Base-by-base conservation (phyloP, 1,139 yeast species). In the Taiozyma sp. region DNA sequence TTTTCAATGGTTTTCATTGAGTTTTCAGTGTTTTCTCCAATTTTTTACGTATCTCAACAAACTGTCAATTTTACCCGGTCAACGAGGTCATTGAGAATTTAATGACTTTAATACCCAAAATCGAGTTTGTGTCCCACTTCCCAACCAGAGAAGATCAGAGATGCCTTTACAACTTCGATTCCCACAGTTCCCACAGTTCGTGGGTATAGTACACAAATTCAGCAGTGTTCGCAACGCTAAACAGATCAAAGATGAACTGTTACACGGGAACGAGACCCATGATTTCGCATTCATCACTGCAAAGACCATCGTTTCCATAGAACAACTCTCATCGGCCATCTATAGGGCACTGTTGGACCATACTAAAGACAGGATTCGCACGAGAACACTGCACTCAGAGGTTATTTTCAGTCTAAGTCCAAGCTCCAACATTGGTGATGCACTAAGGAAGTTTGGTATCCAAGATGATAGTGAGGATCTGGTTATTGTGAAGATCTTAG, bases 361-460 rank as follows among this genome's bases (percentile, higher is more conserved):
- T 9, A 61, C 64, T 0, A 68, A 69, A 37, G 75, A 71, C 28
- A 68, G 61, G 46, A 63, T 73, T 61, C 69, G 81, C 53, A 75
- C 85, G 2, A 75, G 70, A 57, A 70, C 73, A 3, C 50, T 80
- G 6, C 80, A 80, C 53, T 76, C 84, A 1, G 85, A 81, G 56
- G 62, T 77, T 19, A 71, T 81, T 13, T 72, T 78, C 55, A 72
- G 79, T 44, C 63, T 81, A 49, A 74, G 83, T 2, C 80, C 83
- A 1, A 72, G 74, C 29, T 77, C 76, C 49, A 76, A 76, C 55
- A 72, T 73, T 43, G 73, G 76, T 58, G 81, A 77, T 49, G 74
- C 75, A 2, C 63, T 76, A 50, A 68, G 68, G 53, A 66, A 69
- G 52, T 77, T 75, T 61, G 82, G 82, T 35, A 67, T 77, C 21